These are phyloP conservation scores for Fragosphaeria purpurea DNA, from an alignment of 2,329 filamentous ascomycete genomes.

Conservation along the genomic window DNA sequence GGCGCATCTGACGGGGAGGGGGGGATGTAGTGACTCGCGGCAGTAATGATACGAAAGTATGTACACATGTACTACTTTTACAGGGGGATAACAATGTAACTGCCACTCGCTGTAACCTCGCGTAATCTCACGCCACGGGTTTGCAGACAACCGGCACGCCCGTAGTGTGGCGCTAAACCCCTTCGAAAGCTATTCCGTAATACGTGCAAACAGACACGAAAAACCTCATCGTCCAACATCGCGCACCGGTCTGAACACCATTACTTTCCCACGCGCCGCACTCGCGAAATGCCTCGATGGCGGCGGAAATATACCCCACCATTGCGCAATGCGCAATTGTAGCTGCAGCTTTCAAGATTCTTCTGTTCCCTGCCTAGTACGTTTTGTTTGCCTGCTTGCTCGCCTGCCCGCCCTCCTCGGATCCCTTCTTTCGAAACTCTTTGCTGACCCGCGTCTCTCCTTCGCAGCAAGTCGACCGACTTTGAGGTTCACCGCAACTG, in stretches of 20 bases:
- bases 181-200: neutral
- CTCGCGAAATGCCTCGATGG: constrained; percentile 41
- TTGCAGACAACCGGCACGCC: no score
- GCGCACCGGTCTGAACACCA: no score
- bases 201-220: no score
- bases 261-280: no score
- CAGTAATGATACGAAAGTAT: no score
- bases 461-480: constrained; percentile 83
- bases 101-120: no score
- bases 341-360: constrained; percentile 78
- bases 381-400: constrained; percentile 24
- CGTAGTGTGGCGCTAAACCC: constrained; percentile 4
- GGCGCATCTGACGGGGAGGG: no score
- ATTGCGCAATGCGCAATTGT: constrained; percentile 79
- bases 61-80: no score
- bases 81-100: no score
- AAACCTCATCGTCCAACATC: neutral
- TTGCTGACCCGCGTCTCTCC: constrained; percentile 10
- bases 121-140: no score
- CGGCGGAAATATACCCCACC: constrained; percentile 67
- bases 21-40: no score
- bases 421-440: neutral
- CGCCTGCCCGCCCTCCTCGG: neutral
- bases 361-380: constrained; percentile 91
- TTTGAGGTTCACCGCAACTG: constrained; percentile 99